phyloP scores from a whole-genome alignment of 768 basidiomycete species.

The Psilocybe cubensis region DNA sequence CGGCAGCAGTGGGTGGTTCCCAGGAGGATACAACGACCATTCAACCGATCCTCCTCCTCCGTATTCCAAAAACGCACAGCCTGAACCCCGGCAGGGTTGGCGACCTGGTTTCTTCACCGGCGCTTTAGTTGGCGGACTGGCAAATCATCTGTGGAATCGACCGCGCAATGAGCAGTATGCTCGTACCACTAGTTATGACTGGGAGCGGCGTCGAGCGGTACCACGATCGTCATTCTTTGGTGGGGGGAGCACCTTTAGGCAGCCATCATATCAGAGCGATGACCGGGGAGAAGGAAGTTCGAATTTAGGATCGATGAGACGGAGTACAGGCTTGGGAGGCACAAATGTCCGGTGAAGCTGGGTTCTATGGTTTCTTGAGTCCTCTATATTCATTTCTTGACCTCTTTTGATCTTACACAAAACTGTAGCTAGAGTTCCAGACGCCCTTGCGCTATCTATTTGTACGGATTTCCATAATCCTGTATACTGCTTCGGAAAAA shows the following conservation, averaged over 20 bases:
- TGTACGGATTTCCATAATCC: neutral
- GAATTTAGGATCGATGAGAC: constrained; percentile 69
- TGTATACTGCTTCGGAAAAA: neutral
- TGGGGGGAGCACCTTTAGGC: constrained; percentile 22
- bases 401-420: neutral
- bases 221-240: constrained; percentile 22
- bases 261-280: constrained; percentile 35
- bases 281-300: constrained; percentile 75
- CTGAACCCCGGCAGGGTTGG: constrained; percentile 41
- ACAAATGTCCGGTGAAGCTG: constrained; percentile 40
- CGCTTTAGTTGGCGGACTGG: constrained; percentile 71
- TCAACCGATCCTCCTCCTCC: constrained; percentile 53
- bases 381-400: neutral
- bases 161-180: constrained; percentile 24
- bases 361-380: neutral
- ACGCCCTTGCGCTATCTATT: neutral
- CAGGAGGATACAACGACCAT: constrained; percentile 45
- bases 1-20: constrained; percentile 52
- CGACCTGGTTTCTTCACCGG: constrained; percentile 88
- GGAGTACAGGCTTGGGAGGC: constrained; percentile 81
- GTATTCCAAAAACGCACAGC: constrained; percentile 47
- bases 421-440: neutral
- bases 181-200: constrained; percentile 48
- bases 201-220: constrained; percentile 49
- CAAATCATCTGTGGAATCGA: constrained; percentile 56